Conservation (phyloP, 371 early-diverging fungal genomes). For the Mucor sp. region DNA sequence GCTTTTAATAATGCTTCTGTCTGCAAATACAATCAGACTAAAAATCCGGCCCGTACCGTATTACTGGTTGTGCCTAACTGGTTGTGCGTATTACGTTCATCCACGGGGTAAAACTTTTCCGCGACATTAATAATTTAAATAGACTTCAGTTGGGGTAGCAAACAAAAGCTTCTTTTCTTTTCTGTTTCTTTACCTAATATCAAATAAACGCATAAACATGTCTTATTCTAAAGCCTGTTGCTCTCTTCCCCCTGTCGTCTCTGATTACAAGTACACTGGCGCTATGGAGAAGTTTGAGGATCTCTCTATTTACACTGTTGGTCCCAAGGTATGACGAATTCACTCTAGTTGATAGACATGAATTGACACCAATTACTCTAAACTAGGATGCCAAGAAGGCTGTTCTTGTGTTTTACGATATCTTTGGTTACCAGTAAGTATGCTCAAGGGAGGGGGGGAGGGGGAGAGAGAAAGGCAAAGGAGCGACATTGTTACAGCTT, state of each 20-base stretch:
- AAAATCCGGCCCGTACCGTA: too few species aligned
- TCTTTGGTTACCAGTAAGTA: slow-evolving; percentile 47
- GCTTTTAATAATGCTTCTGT: too few species aligned
- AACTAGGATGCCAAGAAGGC: slow-evolving; percentile 44
- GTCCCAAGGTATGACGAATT: slow-evolving; percentile 28
- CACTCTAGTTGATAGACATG: neutral
- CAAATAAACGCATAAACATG: slow-evolving; percentile 30
- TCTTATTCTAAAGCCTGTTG: slow-evolving; percentile 63
- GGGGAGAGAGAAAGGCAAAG: too few species aligned
- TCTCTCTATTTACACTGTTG: slow-evolving; percentile 40
- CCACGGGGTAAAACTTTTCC: neutral
- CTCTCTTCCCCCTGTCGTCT: slow-evolving; percentile 61
- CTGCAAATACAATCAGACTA: too few species aligned
- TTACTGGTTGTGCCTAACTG: too few species aligned
- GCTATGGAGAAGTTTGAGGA: slow-evolving; percentile 45
- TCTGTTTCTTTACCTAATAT: neutral
- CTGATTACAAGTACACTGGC: slow-evolving; percentile 60
- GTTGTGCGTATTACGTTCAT: neutral
- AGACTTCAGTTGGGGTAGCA: too few species aligned
- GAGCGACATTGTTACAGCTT: too few species aligned
- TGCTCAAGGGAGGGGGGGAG: neutral
- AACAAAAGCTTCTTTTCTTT: neutral
- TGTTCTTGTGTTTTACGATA: slow-evolving; percentile 51
- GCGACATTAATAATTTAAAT: neutral
- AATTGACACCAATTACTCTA: neutral